phyloP scores from a whole-genome alignment of 202 grass and related monocot species.

The Schoenoplectus triqueter region DNA sequence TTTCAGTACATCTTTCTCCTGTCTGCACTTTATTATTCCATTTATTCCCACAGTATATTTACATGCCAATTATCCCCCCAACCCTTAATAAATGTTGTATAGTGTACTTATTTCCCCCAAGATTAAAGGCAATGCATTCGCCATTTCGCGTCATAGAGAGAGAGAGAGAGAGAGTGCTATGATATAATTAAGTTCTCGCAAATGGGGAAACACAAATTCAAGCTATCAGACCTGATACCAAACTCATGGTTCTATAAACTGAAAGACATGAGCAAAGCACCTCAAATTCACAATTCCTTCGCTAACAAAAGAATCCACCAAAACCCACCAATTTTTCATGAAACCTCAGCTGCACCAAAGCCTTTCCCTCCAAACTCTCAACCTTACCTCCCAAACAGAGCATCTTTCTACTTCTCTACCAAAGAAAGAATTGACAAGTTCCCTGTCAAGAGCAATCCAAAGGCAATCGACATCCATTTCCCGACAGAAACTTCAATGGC shows the following conservation, averaged over 20 bases:
- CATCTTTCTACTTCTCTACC: slow-evolving; percentile 72
- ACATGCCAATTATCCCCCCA: not conserved
- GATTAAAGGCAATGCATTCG: slow-evolving; percentile 8
- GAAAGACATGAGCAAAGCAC: slow-evolving; percentile 60
- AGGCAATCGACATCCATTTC: slow-evolving; percentile 60
- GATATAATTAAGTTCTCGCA: slow-evolving; percentile 12
- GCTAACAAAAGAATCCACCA: slow-evolving; percentile 26
- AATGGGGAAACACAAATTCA: slow-evolving; percentile 80
- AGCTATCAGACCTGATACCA: slow-evolving; percentile 74
- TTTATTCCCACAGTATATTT: not conserved
- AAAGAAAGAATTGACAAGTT: slow-evolving; percentile 52
- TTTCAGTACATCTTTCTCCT: slow-evolving; percentile 7
- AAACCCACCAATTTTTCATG: slow-evolving; percentile 10
- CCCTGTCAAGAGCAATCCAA: slow-evolving; percentile 49
- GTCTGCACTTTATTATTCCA: slow-evolving; percentile 8
- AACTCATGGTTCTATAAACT: slow-evolving; percentile 97
- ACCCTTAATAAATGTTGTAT: not conserved
- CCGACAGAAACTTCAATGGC: slow-evolving; percentile 26
- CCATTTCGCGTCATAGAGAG: not conserved
- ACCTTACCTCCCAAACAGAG: slow-evolving; percentile 46
- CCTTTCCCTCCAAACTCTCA: slow-evolving; percentile 27
- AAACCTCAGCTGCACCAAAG: slow-evolving; percentile 4
- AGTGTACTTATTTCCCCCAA: slow-evolving; percentile 12
- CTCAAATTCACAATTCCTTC: slow-evolving; percentile 23
- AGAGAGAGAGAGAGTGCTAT: slow-evolving; percentile 6